Conservation (phyloP, 2,329 filamentous ascomycete genomes). For the Ophiostoma australiae region DNA sequence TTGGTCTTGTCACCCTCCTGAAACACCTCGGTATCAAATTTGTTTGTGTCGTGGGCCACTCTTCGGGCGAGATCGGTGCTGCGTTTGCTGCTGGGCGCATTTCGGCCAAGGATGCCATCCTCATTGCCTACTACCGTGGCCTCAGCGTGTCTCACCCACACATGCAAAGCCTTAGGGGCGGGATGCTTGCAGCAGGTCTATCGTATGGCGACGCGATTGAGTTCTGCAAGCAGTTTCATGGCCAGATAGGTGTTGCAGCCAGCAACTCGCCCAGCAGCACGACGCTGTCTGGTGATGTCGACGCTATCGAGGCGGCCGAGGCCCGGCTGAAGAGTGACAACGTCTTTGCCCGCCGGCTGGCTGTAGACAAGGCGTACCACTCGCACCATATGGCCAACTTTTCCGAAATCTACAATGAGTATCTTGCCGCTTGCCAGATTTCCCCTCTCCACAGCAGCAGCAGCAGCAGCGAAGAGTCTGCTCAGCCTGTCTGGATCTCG, state of each 20-base stretch:
- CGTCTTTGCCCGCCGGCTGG: conserved; percentile 35
- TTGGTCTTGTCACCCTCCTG: conserved; percentile 34
- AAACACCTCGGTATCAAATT: conserved; percentile 29
- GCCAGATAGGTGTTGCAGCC: conserved; percentile 17
- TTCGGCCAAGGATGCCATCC: conserved; percentile 26
- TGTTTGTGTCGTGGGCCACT: conserved; percentile 34
- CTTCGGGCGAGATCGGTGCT: conserved; percentile 36
- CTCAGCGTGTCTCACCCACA: not conserved
- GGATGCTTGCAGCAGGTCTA: conserved; percentile 42
- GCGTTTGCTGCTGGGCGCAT: conserved; percentile 32
- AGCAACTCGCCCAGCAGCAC: conserved; percentile 33
- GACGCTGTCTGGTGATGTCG: conserved; percentile 41
- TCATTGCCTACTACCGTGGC: conserved; percentile 29
- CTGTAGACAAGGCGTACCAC: conserved; percentile 38
- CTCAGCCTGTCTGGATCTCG: conserved; percentile 23
- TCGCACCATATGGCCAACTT: conserved; percentile 35
- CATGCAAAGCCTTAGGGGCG: conserved; percentile 30
- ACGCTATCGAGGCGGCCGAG: conserved; percentile 21
- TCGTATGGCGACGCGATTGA: conserved; percentile 34
- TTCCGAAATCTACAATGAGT: conserved; percentile 28
- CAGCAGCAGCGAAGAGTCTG: not conserved
- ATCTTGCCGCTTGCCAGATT: conserved; percentile 20
- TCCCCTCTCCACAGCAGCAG: conserved; percentile 8
- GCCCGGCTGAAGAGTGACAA: conserved; percentile 31
- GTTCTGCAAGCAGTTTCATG: conserved; percentile 30